Percentiles rank a stretch among this genome's conserved stretches.
phyloP scores from a whole-genome alignment of 1,284 basidiomycete species.

The Apiotrichum akiyoshidainum region DNA sequence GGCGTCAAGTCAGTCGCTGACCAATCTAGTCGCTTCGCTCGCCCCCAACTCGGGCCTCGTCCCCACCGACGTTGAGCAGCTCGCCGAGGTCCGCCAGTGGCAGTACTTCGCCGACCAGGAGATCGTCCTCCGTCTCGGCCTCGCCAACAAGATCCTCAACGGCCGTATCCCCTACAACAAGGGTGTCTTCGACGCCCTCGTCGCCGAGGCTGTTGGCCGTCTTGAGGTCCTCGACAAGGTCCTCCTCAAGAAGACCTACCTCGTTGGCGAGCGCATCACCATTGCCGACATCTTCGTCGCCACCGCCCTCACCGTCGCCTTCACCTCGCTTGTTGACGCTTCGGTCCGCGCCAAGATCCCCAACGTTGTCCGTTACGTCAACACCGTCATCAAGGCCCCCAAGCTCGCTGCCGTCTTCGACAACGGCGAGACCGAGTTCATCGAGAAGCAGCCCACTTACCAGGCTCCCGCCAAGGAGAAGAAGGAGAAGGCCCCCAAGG shows the following conservation, averaged over 20 bases:
- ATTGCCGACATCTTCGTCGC: constrained; percentile 81
- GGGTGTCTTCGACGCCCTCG: constrained; percentile 51
- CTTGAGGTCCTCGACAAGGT: constrained; percentile 62
- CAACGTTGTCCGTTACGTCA: constrained; percentile 75
- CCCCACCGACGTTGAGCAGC: constrained; percentile 58
- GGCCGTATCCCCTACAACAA: constrained; percentile 60
- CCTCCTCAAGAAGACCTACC: constrained; percentile 77
- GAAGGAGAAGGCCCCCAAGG: constrained; percentile 55
- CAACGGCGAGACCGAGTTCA: constrained; percentile 58
- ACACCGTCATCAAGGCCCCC: constrained; percentile 75
- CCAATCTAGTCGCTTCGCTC: constrained; percentile 62
- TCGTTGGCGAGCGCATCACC: constrained; percentile 90
- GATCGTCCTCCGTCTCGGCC: constrained; percentile 41
- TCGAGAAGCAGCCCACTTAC: constrained; percentile 70
- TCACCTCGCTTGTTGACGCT: constrained; percentile 61
- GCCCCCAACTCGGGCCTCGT: constrained; percentile 67
- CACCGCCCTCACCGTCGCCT: constrained; percentile 56
- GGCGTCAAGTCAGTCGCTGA: neutral
- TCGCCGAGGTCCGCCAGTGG: constrained; percentile 68
- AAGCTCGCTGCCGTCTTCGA: constrained; percentile 63
- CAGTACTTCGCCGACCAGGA: constrained; percentile 62
- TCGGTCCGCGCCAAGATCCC: constrained; percentile 64
- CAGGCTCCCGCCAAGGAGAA: constrained; percentile 70
- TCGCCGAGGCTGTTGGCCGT: constrained; percentile 31
- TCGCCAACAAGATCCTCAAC: constrained; percentile 54